phyloP scores from a whole-genome alignment of 257 asterid species.

The Capsicum baccatum region DNA sequence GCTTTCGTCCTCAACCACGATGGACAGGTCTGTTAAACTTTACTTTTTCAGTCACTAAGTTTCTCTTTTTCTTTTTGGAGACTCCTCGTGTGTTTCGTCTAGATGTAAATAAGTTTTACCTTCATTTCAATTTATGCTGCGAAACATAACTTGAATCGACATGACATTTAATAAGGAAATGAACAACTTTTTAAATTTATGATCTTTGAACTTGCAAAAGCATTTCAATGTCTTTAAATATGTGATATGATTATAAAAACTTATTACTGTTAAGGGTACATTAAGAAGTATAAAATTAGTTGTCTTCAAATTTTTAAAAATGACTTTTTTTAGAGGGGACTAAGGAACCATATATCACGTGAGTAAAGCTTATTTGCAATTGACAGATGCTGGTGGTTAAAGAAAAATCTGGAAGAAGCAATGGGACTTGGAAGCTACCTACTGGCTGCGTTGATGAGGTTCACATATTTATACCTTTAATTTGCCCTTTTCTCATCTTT shows the following conservation, averaged over 20 bases:
- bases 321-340: too few relatives aligned
- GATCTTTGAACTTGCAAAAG: not conserved
- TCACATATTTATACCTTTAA: not conserved
- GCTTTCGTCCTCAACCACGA: slow-evolving; percentile 73
- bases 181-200: not conserved
- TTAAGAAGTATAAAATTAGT: not conserved
- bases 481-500: not conserved
- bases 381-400: slow-evolving; percentile 82
- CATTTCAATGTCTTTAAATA: not conserved
- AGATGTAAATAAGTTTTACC: not conserved
- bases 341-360: too few relatives aligned
- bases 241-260: not conserved
- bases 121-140: not conserved
- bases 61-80: not conserved
- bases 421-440: slow-evolving; percentile 89
- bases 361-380: not conserved
- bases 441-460: slow-evolving; percentile 98
- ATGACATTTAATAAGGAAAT: not conserved
- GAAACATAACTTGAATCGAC: not conserved
- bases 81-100: not conserved
- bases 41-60: not conserved
- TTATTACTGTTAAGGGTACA: too few relatives aligned
- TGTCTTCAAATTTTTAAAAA: not conserved
- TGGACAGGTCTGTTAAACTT: slow-evolving; percentile 52
- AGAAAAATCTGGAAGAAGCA: slow-evolving; percentile 75